Conservation (phyloP, 2,329 filamentous ascomycete species). For the Microthyrium microscopicum region DNA sequence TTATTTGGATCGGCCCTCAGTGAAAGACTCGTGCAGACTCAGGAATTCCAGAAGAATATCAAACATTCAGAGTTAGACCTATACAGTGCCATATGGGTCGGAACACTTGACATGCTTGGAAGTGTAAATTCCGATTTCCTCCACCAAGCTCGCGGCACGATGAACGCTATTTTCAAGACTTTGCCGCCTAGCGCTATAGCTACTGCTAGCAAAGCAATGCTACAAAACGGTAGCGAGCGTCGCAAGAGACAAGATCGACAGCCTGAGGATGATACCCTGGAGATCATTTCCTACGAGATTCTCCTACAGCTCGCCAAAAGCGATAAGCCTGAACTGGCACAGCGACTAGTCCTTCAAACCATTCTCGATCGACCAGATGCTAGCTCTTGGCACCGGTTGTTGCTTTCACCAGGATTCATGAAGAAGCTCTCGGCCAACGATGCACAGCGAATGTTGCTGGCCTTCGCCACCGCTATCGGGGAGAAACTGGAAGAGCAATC, state of each 20-base stretch:
- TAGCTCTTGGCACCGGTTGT: slow-evolving; percentile 26
- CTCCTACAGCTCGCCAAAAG: slow-evolving; percentile 11
- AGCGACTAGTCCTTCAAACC: slow-evolving; percentile 14
- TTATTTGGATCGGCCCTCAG: slow-evolving; percentile 10
- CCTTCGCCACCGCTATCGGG: slow-evolving; percentile 17
- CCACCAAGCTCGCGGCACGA: neutral
- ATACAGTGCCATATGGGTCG: slow-evolving; percentile 10
- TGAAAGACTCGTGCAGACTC: slow-evolving; percentile 8
- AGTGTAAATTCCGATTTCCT: too few species aligned
- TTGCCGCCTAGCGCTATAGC: slow-evolving; percentile 2
- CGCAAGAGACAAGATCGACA: slow-evolving; percentile 6
- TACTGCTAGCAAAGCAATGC: neutral
- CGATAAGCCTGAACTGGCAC: slow-evolving; percentile 18
- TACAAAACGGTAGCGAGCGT: slow-evolving; percentile 1
- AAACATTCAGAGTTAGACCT: slow-evolving; percentile 12
- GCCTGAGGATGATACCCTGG: slow-evolving; percentile 9
- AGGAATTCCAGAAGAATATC: slow-evolving; percentile 10
- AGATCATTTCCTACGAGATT: slow-evolving; percentile 5
- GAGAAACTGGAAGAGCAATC: slow-evolving; percentile 14
- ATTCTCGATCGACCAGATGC: slow-evolving; percentile 19
- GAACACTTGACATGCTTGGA: too few species aligned
- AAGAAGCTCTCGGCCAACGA: slow-evolving; percentile 16
- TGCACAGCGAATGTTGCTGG: slow-evolving; percentile 15
- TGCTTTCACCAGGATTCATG: slow-evolving; percentile 19
- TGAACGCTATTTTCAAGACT: neutral